Percentiles rank a stretch among this genome's conserved stretches.
Evolutionary conservation across 768 basidiomycete species (phyloP).

Genomic region (Fomitopsis pulvina): DNA sequence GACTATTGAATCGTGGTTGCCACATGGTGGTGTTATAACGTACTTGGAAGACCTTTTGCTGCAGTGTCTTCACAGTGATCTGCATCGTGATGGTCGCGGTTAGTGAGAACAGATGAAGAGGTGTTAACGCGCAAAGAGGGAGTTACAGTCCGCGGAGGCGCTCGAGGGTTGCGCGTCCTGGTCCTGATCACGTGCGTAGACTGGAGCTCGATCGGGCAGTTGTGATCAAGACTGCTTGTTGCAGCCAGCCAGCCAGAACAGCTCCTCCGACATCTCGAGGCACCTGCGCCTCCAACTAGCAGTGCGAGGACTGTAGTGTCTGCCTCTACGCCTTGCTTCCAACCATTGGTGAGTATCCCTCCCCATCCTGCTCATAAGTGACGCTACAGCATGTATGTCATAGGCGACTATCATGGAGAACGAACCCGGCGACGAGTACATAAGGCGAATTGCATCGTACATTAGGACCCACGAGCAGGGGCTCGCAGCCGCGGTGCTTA

Average conservation of each 20-base stretch:
- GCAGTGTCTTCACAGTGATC: conserved; percentile 92
- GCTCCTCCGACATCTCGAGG: not conserved
- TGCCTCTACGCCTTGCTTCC: not conserved
- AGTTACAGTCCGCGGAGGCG: not conserved
- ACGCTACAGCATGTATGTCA: not conserved
- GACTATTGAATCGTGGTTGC: not conserved
- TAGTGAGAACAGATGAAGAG: not conserved
- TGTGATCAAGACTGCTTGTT: not conserved
- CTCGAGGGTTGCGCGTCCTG: conserved; percentile 2
- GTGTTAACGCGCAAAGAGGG: not conserved
- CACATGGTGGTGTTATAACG: conserved; percentile 3
- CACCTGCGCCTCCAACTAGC: not conserved
- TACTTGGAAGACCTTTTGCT: conserved; percentile 88
- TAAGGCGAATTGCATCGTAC: conserved; percentile 62
- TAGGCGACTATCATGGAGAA: conserved; percentile 32
- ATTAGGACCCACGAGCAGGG: conserved; percentile 66
- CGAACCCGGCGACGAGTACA: conserved; percentile 69
- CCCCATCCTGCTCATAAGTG: not conserved
- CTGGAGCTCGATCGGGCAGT: not conserved
- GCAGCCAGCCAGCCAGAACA: not conserved
- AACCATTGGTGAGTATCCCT: not conserved
- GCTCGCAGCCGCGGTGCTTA: conserved; percentile 58
- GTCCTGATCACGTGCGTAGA: not conserved
- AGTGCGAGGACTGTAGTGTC: not conserved
- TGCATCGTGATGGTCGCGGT: conserved; percentile 50